These are phyloP conservation scores for Rhynchosporium graminicola DNA, from an alignment of 2,329 filamentous ascomycete genomes.

Conservation along the genomic window DNA sequence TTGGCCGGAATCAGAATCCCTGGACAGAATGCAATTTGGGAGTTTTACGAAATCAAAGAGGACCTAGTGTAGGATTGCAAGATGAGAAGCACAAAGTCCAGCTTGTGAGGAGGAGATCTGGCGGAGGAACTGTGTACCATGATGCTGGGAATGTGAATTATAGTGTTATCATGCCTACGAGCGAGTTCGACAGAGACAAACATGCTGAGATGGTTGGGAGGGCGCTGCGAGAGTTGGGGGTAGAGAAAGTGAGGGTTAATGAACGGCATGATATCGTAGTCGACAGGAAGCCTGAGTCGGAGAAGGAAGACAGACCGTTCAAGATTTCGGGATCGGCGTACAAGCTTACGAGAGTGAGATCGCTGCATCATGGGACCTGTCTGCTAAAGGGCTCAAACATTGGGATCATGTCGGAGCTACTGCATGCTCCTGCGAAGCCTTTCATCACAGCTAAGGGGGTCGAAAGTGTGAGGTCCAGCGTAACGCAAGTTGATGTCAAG, in stretches of 20 bases:
- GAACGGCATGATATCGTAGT: slow-evolving; percentile 91
- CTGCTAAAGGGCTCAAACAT: slow-evolving; percentile 78
- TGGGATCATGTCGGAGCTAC: slow-evolving; percentile 63
- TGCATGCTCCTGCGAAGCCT: slow-evolving; percentile 75
- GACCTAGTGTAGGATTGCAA: neutral
- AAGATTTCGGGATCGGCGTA: slow-evolving; percentile 96
- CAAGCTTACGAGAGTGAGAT: slow-evolving; percentile 79
- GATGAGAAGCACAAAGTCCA: slow-evolving; percentile 41
- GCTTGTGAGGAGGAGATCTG: slow-evolving; percentile 81
- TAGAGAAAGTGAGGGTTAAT: slow-evolving; percentile 71
- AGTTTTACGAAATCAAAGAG: slow-evolving; percentile 48
- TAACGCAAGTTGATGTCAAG: slow-evolving; percentile 72
- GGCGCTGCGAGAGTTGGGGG: slow-evolving; percentile 66
- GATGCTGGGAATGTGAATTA: slow-evolving; percentile 94
- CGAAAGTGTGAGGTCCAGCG: slow-evolving; percentile 83
- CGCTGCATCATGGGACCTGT: slow-evolving; percentile 92
- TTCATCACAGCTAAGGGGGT: slow-evolving; percentile 83
- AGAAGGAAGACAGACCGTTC: slow-evolving; percentile 42
- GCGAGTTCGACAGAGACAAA: slow-evolving; percentile 76
- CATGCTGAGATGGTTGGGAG: slow-evolving; percentile 92
- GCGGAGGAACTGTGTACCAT: slow-evolving; percentile 93
- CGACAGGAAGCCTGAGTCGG: slow-evolving; percentile 43
- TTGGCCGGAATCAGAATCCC: slow-evolving; percentile 96
- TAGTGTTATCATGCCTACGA: slow-evolving; percentile 81
- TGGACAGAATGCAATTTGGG: slow-evolving; percentile 87